Conservation (phyloP, 768 basidiomycete genomes). For the Auriscalpium orientale region DNA sequence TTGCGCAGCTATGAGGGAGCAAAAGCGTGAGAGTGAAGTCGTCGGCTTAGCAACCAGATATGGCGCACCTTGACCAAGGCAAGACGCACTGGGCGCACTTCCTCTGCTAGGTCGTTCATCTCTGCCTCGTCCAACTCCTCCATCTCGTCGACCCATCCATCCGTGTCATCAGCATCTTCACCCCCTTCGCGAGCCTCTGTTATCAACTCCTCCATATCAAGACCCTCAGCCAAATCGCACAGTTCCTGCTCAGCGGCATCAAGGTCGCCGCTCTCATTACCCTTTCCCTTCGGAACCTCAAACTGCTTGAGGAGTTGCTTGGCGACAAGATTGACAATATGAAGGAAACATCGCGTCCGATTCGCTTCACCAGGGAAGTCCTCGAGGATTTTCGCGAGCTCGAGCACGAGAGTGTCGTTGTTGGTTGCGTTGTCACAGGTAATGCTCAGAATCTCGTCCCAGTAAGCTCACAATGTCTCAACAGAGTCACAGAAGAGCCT, state of each 20-base stretch:
- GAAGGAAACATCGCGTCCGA: constrained; percentile 30
- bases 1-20: constrained; percentile 3
- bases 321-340: constrained; percentile 31
- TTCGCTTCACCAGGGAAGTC: constrained; percentile 19
- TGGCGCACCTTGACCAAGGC: constrained; percentile 28
- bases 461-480: background rate
- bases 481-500: background rate
- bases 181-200: constrained; percentile 32
- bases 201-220: constrained; percentile 68
- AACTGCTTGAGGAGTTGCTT: constrained; percentile 27
- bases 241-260: constrained; percentile 81
- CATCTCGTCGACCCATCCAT: constrained; percentile 22
- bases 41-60: no score
- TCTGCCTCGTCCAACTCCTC: constrained; percentile 12
- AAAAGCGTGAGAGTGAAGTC: background rate
- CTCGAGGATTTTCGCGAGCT: constrained; percentile 17
- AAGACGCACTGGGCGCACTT: constrained; percentile 17
- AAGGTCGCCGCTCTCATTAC: background rate
- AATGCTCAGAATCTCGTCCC: constrained; percentile 22
- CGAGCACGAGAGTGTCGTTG: constrained; percentile 29
- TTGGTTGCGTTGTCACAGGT: constrained; percentile 30
- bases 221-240: constrained; percentile 94
- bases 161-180: constrained; percentile 8
- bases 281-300: constrained; percentile 20
- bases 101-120: constrained; percentile 10